phyloP scores from a whole-genome alignment of 805 yeast species.

The Saccharomycopsis schoenii region DNA sequence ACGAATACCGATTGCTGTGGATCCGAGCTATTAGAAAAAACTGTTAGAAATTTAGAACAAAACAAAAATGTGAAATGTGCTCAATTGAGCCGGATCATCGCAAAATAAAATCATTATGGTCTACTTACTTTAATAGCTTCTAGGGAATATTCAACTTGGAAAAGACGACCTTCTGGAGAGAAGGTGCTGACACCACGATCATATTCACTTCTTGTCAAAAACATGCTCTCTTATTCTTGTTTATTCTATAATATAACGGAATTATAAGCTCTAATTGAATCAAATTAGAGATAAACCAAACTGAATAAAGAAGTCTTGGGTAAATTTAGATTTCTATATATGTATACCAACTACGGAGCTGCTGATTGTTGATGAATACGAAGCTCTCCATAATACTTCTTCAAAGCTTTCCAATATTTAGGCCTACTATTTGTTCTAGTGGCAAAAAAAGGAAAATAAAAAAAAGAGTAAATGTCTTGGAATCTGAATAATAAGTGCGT shows the following conservation, averaged over 20 bases:
- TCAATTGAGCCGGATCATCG: background rate
- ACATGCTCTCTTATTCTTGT: slow-evolving; percentile 41
- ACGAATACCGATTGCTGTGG: slow-evolving; percentile 94
- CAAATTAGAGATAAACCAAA: too few relatives aligned
- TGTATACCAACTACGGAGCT: background rate
- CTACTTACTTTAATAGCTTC: slow-evolving; percentile 83
- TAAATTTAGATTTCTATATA: background rate
- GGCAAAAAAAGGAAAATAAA: background rate
- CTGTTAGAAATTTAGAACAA: slow-evolving; percentile 1
- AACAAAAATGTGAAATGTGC: background rate
- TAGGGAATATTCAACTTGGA: slow-evolving; percentile 94
- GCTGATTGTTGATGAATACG: too few relatives aligned
- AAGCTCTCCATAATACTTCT: too few relatives aligned
- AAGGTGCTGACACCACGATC: slow-evolving; percentile 98
- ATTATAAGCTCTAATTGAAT: too few relatives aligned
- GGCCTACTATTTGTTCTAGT: background rate
- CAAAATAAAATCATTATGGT: background rate
- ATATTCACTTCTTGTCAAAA: slow-evolving; percentile 97
- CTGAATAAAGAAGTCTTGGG: background rate
- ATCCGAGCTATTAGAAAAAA: slow-evolving; percentile 44
- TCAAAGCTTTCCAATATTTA: background rate
- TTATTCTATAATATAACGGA: too few relatives aligned
- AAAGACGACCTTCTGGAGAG: slow-evolving; percentile 96
- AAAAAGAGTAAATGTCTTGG: background rate
- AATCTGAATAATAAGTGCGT: background rate